These are phyloP conservation scores for Chaetomium sp. DNA, from an alignment of 2,329 filamentous ascomycete species.

Conservation along the genomic window DNA sequence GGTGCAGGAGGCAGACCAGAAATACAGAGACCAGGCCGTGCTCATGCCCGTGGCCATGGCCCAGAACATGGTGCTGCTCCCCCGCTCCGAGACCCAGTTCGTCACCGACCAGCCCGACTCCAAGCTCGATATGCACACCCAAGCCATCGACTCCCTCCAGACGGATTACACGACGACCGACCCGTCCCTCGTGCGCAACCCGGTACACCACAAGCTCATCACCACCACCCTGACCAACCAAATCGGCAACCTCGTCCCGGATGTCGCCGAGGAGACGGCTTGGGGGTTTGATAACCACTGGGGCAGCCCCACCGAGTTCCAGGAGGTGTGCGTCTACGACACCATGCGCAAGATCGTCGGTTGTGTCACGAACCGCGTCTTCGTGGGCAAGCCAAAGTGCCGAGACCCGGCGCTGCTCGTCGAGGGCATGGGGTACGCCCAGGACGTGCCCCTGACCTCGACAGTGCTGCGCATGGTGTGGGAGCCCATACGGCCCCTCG, in stretches of 20 bases:
- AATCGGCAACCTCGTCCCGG: slow-evolving; percentile 39
- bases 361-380: slow-evolving; percentile 39
- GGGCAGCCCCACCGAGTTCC: slow-evolving; percentile 32
- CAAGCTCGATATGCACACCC: slow-evolving; percentile 34
- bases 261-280: slow-evolving; percentile 37
- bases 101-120: slow-evolving; percentile 39
- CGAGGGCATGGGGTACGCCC: slow-evolving; percentile 35
- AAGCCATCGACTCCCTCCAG: slow-evolving; percentile 35
- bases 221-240: slow-evolving; percentile 38
- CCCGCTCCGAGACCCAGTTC: slow-evolving; percentile 38
- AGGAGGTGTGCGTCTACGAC: slow-evolving; percentile 35
- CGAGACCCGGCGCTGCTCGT: slow-evolving; percentile 36
- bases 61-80: slow-evolving; percentile 36
- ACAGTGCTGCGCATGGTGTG: slow-evolving; percentile 32
- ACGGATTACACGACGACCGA: slow-evolving; percentile 36
- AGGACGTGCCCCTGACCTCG: slow-evolving; percentile 33
- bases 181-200: slow-evolving; percentile 32
- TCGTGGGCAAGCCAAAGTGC: slow-evolving; percentile 39
- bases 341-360: slow-evolving; percentile 36
- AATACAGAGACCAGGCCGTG: slow-evolving; percentile 35
- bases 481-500: slow-evolving; percentile 33
- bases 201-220: slow-evolving; percentile 37
- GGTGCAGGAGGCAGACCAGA: slow-evolving; percentile 33
- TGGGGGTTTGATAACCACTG: slow-evolving; percentile 35
- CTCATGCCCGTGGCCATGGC: slow-evolving; percentile 36